Conservation (phyloP, 73 alveolate species). For the Paramecium bursaria region DNA sequence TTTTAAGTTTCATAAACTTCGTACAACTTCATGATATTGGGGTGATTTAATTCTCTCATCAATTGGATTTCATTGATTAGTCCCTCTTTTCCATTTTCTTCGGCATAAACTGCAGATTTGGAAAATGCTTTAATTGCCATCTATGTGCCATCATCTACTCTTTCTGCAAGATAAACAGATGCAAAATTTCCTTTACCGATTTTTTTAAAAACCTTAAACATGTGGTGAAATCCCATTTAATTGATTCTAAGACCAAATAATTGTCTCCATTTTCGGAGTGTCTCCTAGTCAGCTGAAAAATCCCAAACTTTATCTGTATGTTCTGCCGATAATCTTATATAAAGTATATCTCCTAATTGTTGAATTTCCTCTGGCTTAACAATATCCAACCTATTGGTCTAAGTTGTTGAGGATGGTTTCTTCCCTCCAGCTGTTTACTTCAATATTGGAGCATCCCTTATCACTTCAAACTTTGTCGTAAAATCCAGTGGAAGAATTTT, state of each 20-base stretch:
- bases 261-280: conserved; percentile 54
- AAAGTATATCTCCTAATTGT: conserved; percentile 18
- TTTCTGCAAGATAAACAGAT: conserved; percentile 67
- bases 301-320: conserved; percentile 54
- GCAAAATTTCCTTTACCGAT: conserved; percentile 73
- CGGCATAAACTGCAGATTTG: conserved; percentile 65
- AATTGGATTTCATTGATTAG: conserved; percentile 66
- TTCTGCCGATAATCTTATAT: conserved; percentile 30
- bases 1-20: conserved; percentile 69
- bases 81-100: conserved; percentile 72
- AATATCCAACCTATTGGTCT: conserved; percentile 32
- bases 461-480: conserved; percentile 35
- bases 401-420: conserved; percentile 9
- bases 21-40: conserved; percentile 59
- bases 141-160: conserved; percentile 62
- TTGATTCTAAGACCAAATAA: conserved; percentile 61
- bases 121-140: conserved; percentile 71
- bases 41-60: conserved; percentile 69
- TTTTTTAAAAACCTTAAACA: conserved; percentile 66
- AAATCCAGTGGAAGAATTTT: conserved; percentile 35
- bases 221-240: conserved; percentile 68
- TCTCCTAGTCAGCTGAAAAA: conserved; percentile 54
- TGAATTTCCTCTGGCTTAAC: conserved; percentile 55
- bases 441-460: conserved; percentile 49
- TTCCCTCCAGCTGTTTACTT: conserved; percentile 14